phyloP scores from a whole-genome alignment of 345 rosid species.

The Draba incana region DNA sequence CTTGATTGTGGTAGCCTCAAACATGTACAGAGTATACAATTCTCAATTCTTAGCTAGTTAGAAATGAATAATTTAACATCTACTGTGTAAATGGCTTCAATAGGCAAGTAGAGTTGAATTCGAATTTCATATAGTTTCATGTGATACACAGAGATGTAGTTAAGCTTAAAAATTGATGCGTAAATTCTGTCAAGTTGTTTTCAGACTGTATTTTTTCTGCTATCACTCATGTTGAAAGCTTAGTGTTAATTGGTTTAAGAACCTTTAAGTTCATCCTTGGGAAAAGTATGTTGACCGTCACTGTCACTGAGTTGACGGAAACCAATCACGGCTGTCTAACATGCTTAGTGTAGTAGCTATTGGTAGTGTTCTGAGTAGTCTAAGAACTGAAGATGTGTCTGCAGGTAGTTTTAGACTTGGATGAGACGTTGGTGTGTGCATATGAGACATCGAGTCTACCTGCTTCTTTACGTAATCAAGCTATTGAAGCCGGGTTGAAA shows the following conservation, averaged over 20 bases:
- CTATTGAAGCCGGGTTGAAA: conserved; percentile 73
- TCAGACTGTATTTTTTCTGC: background rate
- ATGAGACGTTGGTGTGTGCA: conserved; percentile 94
- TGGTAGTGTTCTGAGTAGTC: conserved; percentile 9
- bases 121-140: no score
- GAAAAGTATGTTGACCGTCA: background rate
- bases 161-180: no score
- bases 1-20: no score
- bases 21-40: no score
- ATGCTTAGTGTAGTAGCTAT: conserved; percentile 11
- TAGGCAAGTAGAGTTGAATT: no score
- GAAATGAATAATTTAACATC: no score
- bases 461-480: conserved; percentile 60
- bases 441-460: conserved; percentile 90
- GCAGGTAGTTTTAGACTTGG: conserved; percentile 98
- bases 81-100: no score
- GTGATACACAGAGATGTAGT: no score
- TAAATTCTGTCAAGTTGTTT: no score
- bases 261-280: background rate
- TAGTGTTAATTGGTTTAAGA: background rate
- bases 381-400: conserved; percentile 30
- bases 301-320: conserved; percentile 7
- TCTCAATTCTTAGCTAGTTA: no score
- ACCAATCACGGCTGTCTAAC: background rate
- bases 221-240: background rate